phyloP scores from a whole-genome alignment of 2,329 filamentous ascomycete species.

The Chrysosporium queenslandicum region DNA sequence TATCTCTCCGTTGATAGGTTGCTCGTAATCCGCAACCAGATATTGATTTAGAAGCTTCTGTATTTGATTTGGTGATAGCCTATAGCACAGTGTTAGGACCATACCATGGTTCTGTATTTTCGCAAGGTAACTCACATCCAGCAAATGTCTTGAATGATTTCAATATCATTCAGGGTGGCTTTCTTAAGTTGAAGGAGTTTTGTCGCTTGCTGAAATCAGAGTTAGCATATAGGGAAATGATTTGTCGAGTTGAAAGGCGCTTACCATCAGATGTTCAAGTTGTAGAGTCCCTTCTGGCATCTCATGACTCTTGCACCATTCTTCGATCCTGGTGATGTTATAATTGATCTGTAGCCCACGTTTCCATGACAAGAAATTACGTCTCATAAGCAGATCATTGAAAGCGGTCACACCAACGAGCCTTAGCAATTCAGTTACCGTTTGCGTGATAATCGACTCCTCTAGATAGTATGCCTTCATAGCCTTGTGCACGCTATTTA shows the following conservation, averaged over 20 bases:
- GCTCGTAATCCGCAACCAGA: slow-evolving; percentile 95
- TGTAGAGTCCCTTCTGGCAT: slow-evolving; percentile 98
- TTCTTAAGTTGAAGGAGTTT: slow-evolving; percentile 98
- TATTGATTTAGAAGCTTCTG: slow-evolving; percentile 99
- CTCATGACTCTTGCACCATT: slow-evolving; percentile 99
- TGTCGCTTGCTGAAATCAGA: slow-evolving; percentile 65
- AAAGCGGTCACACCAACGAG: slow-evolving; percentile 96
- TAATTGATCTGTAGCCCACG: slow-evolving; percentile 99
- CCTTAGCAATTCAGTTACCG: slow-evolving; percentile 82
- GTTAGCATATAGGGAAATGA: slow-evolving; percentile 10
- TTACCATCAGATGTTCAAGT: slow-evolving; percentile 92
- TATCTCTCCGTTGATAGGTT: slow-evolving; percentile 98
- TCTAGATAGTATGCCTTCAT: slow-evolving; percentile 99
- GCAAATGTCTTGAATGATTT: slow-evolving; percentile 99
- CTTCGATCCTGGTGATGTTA: slow-evolving; percentile 97
- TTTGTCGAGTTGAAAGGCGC: slow-evolving; percentile 18
- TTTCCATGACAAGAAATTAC: slow-evolving; percentile 99
- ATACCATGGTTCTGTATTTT: neutral
- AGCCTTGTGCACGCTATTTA: slow-evolving; percentile 95
- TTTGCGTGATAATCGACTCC: slow-evolving; percentile 90
- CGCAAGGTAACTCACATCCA: slow-evolving; percentile 69
- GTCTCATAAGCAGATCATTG: slow-evolving; percentile 93
- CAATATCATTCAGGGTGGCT: slow-evolving; percentile 95
- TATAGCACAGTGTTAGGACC: slow-evolving; percentile 28
- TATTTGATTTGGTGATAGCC: slow-evolving; percentile 96